phyloP scores from a whole-genome alignment of 805 yeast species.

The Candida chauliodis region DNA sequence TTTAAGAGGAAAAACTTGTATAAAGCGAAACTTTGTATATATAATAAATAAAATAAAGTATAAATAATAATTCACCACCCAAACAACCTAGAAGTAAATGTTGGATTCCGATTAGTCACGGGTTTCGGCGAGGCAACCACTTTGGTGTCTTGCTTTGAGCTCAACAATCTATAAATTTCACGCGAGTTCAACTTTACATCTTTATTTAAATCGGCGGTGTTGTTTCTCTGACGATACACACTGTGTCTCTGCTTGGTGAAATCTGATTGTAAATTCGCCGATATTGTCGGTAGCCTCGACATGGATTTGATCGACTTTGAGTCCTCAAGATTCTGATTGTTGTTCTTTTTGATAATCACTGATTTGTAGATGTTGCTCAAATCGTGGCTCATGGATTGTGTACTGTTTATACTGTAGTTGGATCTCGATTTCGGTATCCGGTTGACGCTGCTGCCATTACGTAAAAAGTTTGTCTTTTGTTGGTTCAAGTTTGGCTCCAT shows the following conservation, averaged over 20 bases:
- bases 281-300: slow-evolving; percentile 15
- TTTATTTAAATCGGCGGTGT: background rate
- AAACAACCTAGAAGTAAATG: slow-evolving; percentile 30
- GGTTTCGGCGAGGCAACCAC: background rate
- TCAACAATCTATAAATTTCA: slow-evolving; percentile 14
- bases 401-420: slow-evolving; percentile 17
- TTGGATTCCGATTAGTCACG: slow-evolving; percentile 6
- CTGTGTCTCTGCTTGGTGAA: slow-evolving; percentile 5
- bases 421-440: slow-evolving; percentile 21
- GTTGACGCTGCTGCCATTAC: slow-evolving; percentile 6
- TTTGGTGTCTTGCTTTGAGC: slow-evolving; percentile 3
- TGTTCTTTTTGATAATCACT: slow-evolving; percentile 25
- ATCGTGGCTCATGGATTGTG: slow-evolving; percentile 13
- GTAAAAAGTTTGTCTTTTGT: background rate
- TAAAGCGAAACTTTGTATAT: slow-evolving; percentile 7
- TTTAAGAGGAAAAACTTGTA: slow-evolving; percentile 6
- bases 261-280: slow-evolving; percentile 8
- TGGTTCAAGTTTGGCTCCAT: slow-evolving; percentile 40
- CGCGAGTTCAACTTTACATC: slow-evolving; percentile 12
- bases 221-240: background rate
- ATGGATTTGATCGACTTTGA: slow-evolving; percentile 14
- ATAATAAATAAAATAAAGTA: slow-evolving; percentile 8
- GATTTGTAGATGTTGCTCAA: slow-evolving; percentile 29
- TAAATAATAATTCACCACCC: slow-evolving; percentile 30
- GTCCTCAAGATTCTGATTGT: slow-evolving; percentile 9